These are phyloP conservation scores for Suillus lakei DNA, from an alignment of 768 basidiomycete genomes.

Conservation along the genomic window DNA sequence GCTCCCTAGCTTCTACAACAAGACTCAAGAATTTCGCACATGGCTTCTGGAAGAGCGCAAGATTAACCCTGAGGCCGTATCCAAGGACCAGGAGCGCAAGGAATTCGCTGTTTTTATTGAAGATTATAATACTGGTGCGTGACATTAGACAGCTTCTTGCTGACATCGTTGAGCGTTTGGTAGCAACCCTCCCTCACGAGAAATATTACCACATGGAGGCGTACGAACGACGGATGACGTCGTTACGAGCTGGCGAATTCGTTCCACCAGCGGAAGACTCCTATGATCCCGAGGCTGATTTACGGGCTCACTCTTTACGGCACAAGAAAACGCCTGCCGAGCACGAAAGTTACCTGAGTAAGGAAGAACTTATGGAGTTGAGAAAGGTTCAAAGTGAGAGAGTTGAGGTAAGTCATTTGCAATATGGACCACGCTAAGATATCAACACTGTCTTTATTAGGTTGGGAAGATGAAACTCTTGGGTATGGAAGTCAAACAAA, in stretches of 20 bases:
- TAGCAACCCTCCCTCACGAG: slow-evolving; percentile 91
- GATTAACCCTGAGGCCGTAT: slow-evolving; percentile 86
- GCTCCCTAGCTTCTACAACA: slow-evolving; percentile 70
- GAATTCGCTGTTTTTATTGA: slow-evolving; percentile 85
- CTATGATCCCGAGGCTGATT: slow-evolving; percentile 86
- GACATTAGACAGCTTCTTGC: neutral
- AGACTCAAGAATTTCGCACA: slow-evolving; percentile 84
- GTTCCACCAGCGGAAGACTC: slow-evolving; percentile 70
- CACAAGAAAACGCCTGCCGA: slow-evolving; percentile 73
- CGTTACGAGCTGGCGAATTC: slow-evolving; percentile 83
- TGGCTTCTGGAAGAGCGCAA: slow-evolving; percentile 95
- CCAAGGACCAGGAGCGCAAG: slow-evolving; percentile 85
- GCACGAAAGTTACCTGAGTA: slow-evolving; percentile 74
- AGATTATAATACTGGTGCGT: slow-evolving; percentile 79
- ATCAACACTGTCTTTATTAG: slow-evolving; percentile 36
- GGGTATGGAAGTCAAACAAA: slow-evolving; percentile 88
- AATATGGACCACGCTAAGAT: slow-evolving; percentile 4
- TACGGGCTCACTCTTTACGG: slow-evolving; percentile 72
- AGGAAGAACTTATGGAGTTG: slow-evolving; percentile 82
- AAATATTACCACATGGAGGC: slow-evolving; percentile 93
- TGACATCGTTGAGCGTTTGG: slow-evolving; percentile 5
- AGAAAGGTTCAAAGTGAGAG: slow-evolving; percentile 86
- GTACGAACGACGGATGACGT: slow-evolving; percentile 84
- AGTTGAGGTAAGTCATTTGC: slow-evolving; percentile 58
- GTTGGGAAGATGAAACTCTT: slow-evolving; percentile 83